Conservation (phyloP, 2,329 filamentous ascomycete genomes). For the Epichloe baconii region DNA sequence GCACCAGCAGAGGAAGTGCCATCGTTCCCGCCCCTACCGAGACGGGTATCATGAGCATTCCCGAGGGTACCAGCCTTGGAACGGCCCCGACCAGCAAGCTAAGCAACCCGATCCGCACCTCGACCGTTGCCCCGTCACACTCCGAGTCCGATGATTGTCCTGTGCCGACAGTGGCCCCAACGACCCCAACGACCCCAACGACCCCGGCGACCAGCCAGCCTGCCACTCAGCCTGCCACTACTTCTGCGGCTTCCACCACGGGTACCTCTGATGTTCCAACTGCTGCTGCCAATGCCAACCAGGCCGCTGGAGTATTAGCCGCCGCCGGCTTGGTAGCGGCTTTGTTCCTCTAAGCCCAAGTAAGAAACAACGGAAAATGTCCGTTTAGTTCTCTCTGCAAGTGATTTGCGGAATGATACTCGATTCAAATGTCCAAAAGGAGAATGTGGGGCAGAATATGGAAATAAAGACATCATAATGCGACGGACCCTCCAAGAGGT, state of each 20-base stretch:
- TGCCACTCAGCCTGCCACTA: conserved; percentile 5
- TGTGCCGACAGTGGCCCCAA: neutral
- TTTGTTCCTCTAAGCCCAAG: conserved; percentile 25
- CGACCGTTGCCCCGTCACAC: conserved; percentile 1
- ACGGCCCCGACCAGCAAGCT: conserved; percentile 26
- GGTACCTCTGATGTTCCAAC: conserved; percentile 11
- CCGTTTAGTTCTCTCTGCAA: too few relatives aligned
- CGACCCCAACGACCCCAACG: conserved; percentile 6
- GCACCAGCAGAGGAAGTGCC: neutral
- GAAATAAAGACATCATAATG: too few relatives aligned
- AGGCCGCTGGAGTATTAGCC: conserved; percentile 22
- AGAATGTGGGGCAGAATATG: too few relatives aligned
- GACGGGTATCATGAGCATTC: conserved; percentile 8
- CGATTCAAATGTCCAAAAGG: too few relatives aligned
- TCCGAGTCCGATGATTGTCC: neutral
- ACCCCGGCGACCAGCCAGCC: conserved; percentile 3
- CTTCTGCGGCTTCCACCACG: neutral
- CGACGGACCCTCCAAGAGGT: neutral
- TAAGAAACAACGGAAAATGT: neutral
- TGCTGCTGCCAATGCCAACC: conserved; percentile 17
- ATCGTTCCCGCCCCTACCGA: neutral
- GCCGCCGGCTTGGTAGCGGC: conserved; percentile 25
- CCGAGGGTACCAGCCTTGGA: conserved; percentile 48
- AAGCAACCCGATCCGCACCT: conserved; percentile 1
- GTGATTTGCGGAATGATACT: too few relatives aligned